phyloP scores from a whole-genome alignment of 805 yeast species.

The Saccharomycopsis amapae region DNA sequence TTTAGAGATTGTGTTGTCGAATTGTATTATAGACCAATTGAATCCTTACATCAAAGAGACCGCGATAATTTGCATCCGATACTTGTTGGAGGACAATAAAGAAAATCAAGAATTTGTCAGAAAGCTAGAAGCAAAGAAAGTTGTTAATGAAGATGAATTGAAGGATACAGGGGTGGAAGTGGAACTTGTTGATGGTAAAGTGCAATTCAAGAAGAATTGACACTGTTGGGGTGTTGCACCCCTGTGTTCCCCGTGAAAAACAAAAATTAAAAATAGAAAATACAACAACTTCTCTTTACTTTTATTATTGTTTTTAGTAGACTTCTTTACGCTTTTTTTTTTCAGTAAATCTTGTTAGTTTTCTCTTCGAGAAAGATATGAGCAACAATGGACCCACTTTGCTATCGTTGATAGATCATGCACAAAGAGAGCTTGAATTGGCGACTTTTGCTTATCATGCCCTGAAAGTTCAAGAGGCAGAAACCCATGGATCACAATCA shows the following conservation, averaged over 20 bases:
- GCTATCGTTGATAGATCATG: background rate
- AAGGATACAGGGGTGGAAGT: constrained; percentile 73
- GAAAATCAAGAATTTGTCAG: constrained; percentile 75
- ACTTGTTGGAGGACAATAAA: constrained; percentile 53
- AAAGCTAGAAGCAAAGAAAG: constrained; percentile 64
- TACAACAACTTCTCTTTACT: no score
- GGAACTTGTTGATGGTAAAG: constrained; percentile 63
- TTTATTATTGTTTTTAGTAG: no score
- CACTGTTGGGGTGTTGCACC: no score
- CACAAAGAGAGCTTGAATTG: background rate
- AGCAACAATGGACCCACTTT: no score
- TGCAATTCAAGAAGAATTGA: constrained; percentile 38
- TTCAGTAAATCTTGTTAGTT: no score
- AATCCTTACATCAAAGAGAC: constrained; percentile 87
- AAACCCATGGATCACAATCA: no score
- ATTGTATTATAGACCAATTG: constrained; percentile 78
- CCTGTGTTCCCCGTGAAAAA: no score
- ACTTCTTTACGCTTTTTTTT: no score
- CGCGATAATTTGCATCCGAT: constrained; percentile 70
- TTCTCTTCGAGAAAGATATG: no score
- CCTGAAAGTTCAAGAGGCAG: no score
- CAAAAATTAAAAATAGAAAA: no score
- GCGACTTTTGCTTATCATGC: background rate
- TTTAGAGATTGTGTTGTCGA: constrained; percentile 62
- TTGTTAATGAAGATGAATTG: constrained; percentile 51